A percentile compares a stretch with the other conserved stretches of the same genome.
phyloP scores from a whole-genome alignment of 208 protist species.

The Acanthamoeba royreba region DNA sequence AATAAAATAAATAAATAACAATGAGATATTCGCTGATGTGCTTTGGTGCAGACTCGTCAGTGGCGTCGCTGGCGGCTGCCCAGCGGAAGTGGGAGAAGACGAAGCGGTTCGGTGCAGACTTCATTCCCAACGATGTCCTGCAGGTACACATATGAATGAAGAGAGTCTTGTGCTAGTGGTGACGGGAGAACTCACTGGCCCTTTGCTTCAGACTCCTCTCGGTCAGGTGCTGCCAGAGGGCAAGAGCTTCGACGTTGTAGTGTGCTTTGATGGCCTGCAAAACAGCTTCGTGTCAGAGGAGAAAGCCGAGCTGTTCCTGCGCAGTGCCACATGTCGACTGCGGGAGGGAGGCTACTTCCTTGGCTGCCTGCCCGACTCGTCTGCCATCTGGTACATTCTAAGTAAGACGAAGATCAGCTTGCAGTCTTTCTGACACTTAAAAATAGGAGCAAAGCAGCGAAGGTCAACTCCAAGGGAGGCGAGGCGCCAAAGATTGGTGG shows the following conservation, averaged over 20 bases:
- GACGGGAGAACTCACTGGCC: not conserved
- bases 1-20: not conserved
- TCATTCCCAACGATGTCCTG: not conserved
- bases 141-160: too few species aligned
- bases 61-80: not conserved
- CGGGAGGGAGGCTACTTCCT: conserved; percentile 62
- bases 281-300: conserved; percentile 39
- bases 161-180: not conserved
- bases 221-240: not conserved
- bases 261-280: conserved; percentile 64
- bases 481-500: conserved; percentile 30
- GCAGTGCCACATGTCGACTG: conserved; percentile 37
- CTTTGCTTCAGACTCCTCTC: not conserved
- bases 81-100: not conserved
- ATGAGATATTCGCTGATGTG: not conserved
- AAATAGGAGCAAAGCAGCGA: not conserved
- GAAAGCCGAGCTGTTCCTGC: conserved; percentile 43
- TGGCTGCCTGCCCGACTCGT: conserved; percentile 62
- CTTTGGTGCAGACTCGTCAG: not conserved
- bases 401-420: not conserved
- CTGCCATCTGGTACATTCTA: conserved; percentile 57
- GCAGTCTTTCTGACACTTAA: not conserved
- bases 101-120: conserved; percentile 42
- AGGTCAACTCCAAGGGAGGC: conserved; percentile 34
- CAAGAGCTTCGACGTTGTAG: conserved; percentile 42